These are phyloP conservation scores for Parachlorella kessleri DNA, from an alignment of 139 green algal species.

Conservation along the genomic window DNA sequence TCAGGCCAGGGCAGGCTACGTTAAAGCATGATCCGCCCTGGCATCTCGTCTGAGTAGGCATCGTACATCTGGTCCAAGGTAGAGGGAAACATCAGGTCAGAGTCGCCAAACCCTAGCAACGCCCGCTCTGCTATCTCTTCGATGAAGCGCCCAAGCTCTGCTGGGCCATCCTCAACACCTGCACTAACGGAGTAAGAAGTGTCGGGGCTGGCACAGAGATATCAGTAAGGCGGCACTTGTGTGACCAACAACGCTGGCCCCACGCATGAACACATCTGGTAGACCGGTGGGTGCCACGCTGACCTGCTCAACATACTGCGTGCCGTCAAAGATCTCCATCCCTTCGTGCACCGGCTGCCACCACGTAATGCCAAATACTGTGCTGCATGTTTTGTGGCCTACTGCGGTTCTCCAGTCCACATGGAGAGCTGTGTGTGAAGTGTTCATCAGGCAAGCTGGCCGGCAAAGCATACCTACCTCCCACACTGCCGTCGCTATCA, in stretches of 20 bases:
- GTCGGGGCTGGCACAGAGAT: too few relatives aligned
- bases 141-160: conserved; percentile 40
- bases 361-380: too few relatives aligned
- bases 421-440: too few relatives aligned
- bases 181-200: background rate
- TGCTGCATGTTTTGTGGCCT: too few relatives aligned
- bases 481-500: background rate
- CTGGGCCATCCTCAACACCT: conserved; percentile 11
- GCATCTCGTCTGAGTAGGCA: conserved; percentile 53
- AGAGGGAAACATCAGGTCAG: conserved; percentile 46
- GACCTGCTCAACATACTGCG: background rate
- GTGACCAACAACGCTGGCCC: background rate
- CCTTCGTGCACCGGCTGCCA: background rate
- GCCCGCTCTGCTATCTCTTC: conserved; percentile 61
- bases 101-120: conserved; percentile 58
- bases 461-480: background rate
- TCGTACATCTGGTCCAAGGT: conserved; percentile 52
- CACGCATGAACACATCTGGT: background rate
- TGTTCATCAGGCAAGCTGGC: too few relatives aligned
- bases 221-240: background rate
- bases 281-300: background rate
- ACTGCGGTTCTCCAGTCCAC: too few relatives aligned
- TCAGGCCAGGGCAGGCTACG: too few relatives aligned
- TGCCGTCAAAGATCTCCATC: background rate
- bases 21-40: conserved; percentile 63